These are phyloP conservation scores for Acorus calamus DNA, from an alignment of 106 monocot genomes.

Conservation along the genomic window DNA sequence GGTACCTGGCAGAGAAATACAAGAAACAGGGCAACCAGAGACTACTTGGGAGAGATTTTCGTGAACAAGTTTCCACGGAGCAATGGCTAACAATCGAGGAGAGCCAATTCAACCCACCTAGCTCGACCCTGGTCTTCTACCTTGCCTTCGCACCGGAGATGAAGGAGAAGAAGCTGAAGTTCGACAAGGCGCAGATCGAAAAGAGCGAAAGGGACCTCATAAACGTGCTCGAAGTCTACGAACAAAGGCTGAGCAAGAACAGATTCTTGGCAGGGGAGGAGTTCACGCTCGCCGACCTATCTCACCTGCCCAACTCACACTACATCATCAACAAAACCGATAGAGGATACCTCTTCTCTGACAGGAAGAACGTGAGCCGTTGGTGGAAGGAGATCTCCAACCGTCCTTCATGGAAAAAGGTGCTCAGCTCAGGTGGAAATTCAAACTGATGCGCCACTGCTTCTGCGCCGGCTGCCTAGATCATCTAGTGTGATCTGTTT, in stretches of 20 bases:
- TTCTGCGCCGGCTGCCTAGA: neutral
- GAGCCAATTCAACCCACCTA: conserved; percentile 52
- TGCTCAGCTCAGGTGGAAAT: conserved; percentile 27
- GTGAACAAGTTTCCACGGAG: conserved; percentile 47
- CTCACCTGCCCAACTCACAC: conserved; percentile 68
- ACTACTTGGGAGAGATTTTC: conserved; percentile 43
- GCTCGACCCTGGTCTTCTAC: conserved; percentile 47
- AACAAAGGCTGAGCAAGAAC: conserved; percentile 52
- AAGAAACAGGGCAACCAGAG: conserved; percentile 30
- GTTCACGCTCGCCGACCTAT: conserved; percentile 77
- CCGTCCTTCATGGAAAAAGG: conserved; percentile 73
- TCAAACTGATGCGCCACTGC: conserved; percentile 36
- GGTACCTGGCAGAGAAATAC: conserved; percentile 40
- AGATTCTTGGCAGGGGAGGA: conserved; percentile 71
- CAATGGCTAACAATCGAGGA: conserved; percentile 67
- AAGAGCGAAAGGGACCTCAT: conserved; percentile 45
- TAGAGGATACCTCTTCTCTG: conserved; percentile 23
- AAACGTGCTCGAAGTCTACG: conserved; percentile 82
- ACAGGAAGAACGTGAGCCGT: conserved; percentile 54
- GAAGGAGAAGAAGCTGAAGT: conserved; percentile 38
- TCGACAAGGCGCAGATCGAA: conserved; percentile 34
- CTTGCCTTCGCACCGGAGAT: conserved; percentile 49
- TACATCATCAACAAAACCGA: conserved; percentile 29
- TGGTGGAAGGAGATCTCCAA: conserved; percentile 86
- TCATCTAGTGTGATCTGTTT: no score